phyloP scores from a whole-genome alignment of 2,329 filamentous ascomycete species.

The Apiospora pterosperma region DNA sequence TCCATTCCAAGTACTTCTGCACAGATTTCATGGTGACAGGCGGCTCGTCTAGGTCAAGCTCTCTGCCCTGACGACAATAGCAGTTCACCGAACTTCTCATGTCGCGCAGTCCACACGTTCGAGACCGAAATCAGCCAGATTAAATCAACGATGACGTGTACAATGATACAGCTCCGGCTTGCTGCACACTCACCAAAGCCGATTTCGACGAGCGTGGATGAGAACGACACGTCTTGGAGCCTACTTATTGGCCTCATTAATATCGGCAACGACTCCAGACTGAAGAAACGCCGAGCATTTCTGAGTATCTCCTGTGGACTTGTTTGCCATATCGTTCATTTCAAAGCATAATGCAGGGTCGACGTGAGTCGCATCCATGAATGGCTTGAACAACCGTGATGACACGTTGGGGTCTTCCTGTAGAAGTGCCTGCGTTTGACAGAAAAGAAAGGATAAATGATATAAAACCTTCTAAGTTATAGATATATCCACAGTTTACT shows the following conservation, averaged over 20 bases:
- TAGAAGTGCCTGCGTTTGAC: no score
- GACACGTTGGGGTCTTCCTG: background rate
- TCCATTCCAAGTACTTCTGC: background rate
- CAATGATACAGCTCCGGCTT: background rate
- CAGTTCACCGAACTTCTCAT: constrained; percentile 5
- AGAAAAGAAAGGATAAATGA: no score
- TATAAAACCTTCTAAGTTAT: no score
- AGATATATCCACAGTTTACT: no score
- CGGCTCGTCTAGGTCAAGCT: background rate
- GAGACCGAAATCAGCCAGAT: background rate
- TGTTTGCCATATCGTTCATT: background rate
- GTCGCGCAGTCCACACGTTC: background rate
- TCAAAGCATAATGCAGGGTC: background rate
- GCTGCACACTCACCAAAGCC: background rate
- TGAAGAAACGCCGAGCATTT: background rate
- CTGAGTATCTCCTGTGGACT: background rate
- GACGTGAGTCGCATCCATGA: background rate
- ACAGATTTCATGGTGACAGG: background rate
- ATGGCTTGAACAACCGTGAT: background rate
- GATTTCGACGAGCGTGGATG: background rate
- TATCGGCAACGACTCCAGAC: background rate
- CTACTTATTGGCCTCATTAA: background rate
- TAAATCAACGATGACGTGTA: background rate
- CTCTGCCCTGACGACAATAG: background rate
- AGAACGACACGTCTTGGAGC: background rate